phyloP scores from a whole-genome alignment of 2,329 filamentous ascomycete species.

The Phyllosticta citriasiana region DNA sequence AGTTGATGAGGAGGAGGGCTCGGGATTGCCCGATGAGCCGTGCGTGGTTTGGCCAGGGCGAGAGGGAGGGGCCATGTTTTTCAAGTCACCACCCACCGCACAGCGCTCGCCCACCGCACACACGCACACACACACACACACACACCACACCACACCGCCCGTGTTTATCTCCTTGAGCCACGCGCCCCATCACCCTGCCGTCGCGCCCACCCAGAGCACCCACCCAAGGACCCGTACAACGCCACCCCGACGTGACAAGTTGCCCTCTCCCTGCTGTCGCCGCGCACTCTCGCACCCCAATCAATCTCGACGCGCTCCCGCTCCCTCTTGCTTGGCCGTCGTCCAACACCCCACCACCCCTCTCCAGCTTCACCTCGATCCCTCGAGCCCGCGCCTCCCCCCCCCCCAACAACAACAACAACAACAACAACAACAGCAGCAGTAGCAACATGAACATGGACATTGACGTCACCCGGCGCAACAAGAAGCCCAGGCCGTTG shows the following conservation, averaged over 20 bases:
- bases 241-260: too few relatives aligned
- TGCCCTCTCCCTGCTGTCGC: background rate
- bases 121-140: background rate
- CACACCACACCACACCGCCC: background rate
- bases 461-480: slow-evolving; percentile 77
- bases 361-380: slow-evolving; percentile 1
- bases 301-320: background rate
- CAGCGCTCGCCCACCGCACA: background rate
- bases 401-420: too few relatives aligned
- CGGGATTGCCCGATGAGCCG: background rate
- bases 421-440: too few relatives aligned
- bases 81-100: background rate
- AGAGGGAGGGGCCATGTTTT: background rate
- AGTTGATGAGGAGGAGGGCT: background rate
- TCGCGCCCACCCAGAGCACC: background rate
- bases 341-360: background rate
- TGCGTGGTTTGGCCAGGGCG: background rate
- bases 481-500: slow-evolving; percentile 72
- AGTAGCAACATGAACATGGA: slow-evolving; percentile 32
- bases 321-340: background rate
- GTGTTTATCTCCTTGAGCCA: background rate
- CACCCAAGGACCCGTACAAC: background rate
- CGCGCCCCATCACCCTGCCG: background rate
- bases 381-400: background rate
- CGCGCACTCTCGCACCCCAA: background rate